Evolutionary conservation across 208 protist species (phyloP).

Genomic region (Wallacemonas sp.): DNA sequence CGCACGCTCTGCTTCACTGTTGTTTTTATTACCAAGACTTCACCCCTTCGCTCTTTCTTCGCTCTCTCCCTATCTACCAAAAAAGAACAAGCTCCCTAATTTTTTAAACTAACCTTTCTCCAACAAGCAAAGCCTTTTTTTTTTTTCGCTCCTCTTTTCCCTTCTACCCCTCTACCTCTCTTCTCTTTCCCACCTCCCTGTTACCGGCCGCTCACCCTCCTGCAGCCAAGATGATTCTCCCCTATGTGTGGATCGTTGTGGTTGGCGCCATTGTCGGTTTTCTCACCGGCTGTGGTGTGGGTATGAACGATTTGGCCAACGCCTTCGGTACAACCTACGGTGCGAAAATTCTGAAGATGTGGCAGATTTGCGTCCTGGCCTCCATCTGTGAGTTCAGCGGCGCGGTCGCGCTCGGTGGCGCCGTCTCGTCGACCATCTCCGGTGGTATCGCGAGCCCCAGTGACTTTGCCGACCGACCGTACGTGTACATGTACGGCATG

Average conservation of each 20-base stretch:
- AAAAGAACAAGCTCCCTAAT: no score
- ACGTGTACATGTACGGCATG: constrained; percentile 66
- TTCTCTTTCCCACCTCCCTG: neutral
- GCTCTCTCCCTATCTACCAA: neutral
- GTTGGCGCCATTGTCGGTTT: constrained; percentile 55
- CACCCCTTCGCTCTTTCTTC: neutral
- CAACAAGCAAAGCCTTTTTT: no score
- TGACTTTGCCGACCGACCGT: constrained; percentile 30
- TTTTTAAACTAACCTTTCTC: neutral
- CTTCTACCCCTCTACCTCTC: neutral
- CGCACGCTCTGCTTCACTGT: no score
- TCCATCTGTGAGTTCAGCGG: constrained; percentile 65
- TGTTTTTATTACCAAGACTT: no score
- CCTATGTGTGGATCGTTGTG: constrained; percentile 20
- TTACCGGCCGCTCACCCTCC: neutral
- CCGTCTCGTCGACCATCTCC: constrained; percentile 54
- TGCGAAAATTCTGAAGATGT: constrained; percentile 48
- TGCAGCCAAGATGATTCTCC: constrained; percentile 7
- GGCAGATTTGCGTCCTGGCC: constrained; percentile 56
- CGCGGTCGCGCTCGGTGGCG: constrained; percentile 38
- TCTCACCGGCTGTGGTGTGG: constrained; percentile 51
- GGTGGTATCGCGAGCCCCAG: constrained; percentile 36
- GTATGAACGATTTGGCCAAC: constrained; percentile 83
- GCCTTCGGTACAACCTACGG: constrained; percentile 74
- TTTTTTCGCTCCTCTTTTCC: neutral